Evolutionary conservation across 805 yeast genomes (phyloP), one percentile per base, ranked within the genome.

Genomic region (Barnettozyma californica): DNA sequence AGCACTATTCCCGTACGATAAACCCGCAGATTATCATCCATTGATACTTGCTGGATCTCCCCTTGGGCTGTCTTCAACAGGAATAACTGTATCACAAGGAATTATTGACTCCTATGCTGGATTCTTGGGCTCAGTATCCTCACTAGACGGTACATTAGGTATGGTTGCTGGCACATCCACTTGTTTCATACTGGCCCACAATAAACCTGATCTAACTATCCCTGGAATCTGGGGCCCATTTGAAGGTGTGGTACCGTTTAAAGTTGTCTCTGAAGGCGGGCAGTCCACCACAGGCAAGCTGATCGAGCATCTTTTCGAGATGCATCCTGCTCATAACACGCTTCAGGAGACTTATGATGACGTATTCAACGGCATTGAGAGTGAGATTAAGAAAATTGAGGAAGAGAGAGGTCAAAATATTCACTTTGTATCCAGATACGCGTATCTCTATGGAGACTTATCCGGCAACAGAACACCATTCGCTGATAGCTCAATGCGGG

Each of bases 171-270:
- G 85, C 0, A 81, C 85, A 0, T 78, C 83, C 7, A 79, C 84
- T 0, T 81, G 87, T 52, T 79, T 69, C 51, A 52, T 78, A 13
- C 54, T 66, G 11, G 66, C 68, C 0, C 63, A 67, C 23, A 53
- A 49, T 0, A 45, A 26, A 3, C 41, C 36, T 1, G 50, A 57
- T 2, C 37, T 43, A 7, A 46, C 58, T 1, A 54, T 68, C 1
- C 65, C 69, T 0, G 84, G 84, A 0, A 63, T 79, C 4, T 81
- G 87, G 87, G 85, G 87, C 0, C 86, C 85, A 0, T 80, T 75
- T 55, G 54, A 64, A 2, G 65, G 70, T 35, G 59, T 76, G 5
- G 47, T 71, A 2, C 56, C 59, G 1, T 63, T 51, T 5, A 49
- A 57, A 19, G 53, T 56, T 20, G 67, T 78, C 2, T 80, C 73